Conservation (phyloP, 495 filamentous ascomycete species). For the Delitschia confertaspora region DNA sequence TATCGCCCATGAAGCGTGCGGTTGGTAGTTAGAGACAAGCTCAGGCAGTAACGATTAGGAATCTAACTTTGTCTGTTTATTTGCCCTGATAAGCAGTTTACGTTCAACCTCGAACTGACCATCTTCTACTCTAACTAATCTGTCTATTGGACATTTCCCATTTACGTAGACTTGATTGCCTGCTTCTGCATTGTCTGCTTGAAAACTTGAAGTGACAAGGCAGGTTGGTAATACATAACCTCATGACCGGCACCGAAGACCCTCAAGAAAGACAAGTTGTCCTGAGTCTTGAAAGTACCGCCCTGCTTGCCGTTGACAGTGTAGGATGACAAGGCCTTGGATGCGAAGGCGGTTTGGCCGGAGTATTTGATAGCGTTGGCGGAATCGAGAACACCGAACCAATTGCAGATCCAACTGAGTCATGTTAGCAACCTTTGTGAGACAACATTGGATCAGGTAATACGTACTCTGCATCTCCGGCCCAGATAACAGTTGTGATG, state of each 20-base stretch:
- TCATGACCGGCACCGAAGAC: constrained; percentile 49
- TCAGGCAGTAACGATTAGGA: too few relatives aligned
- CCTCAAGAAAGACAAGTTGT: constrained; percentile 44
- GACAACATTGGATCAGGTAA: neutral
- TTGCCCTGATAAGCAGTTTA: too few relatives aligned
- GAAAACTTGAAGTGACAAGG: constrained; percentile 44
- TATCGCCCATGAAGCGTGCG: too few relatives aligned
- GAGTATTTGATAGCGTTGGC: constrained; percentile 35
- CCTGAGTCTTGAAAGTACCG: constrained; percentile 45
- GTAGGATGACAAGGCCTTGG: constrained; percentile 37
- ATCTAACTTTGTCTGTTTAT: too few relatives aligned
- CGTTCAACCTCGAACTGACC: too few relatives aligned
- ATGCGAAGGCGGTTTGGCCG: constrained; percentile 36
- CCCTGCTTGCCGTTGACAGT: constrained; percentile 41
- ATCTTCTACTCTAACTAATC: too few relatives aligned
- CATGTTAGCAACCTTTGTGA: neutral
- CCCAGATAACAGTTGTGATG: constrained; percentile 45
- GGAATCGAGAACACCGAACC: constrained; percentile 39
- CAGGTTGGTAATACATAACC: constrained; percentile 44
- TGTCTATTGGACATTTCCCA: too few relatives aligned
- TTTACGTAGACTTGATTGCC: constrained; percentile 34
- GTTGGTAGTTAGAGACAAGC: too few relatives aligned
- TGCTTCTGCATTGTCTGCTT: constrained; percentile 42
- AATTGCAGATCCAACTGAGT: constrained; percentile 51
- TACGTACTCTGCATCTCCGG: constrained; percentile 36